Base-by-base conservation (phyloP, 257 asterid species). In the Perilla frutescens region DNA sequence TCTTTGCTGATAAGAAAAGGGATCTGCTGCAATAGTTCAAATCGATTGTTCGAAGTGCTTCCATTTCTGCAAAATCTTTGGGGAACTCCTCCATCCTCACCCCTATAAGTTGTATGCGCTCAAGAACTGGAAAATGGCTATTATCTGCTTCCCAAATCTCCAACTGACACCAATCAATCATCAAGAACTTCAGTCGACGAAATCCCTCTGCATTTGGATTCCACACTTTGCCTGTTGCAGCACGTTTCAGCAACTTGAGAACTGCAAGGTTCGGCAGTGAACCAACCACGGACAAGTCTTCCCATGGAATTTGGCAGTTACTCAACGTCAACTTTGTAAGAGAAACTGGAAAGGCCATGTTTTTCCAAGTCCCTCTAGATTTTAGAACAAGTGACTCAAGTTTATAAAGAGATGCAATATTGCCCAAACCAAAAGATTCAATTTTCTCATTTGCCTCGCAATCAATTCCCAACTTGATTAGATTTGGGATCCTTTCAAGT, bases 211-310 rank as follows among this genome's bases (percentile, higher is more conserved):
- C 80, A 6, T 29, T 40, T 7, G 69, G 62, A 1, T 39, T 60
- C 74, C 80, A 75, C 34, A 13, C 11, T 41, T 5, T 2, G 47
- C 44, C 80, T 36, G 3, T 3, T 3, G 43, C 29, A 26, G 70
- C 66, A 8, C 59, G 6, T 4, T 0, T 3, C 0, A 0, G 11
- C 37, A 60, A n/a, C 12, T 50, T 49, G 1, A 76, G 80, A 40
- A 48, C 63, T 60, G 68, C 80, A 76, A 73, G 72, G 11, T 41
- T 51, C 1, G 72, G 66, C 49, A 63, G 20, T 9, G 20, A 26
- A 40, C 77, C 77, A 41, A 73, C 54, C 32, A 54, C 7, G 3
- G 59, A n/a, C 66, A 73, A 5, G 1, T 64, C 59, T 53, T 54
- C 32, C 78, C 78, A 73, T 31, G 58, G 60, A 11, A 76, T 51